Conservation (phyloP, 1,284 basidiomycete genomes). For the Moesziomyces globuligerus region DNA sequence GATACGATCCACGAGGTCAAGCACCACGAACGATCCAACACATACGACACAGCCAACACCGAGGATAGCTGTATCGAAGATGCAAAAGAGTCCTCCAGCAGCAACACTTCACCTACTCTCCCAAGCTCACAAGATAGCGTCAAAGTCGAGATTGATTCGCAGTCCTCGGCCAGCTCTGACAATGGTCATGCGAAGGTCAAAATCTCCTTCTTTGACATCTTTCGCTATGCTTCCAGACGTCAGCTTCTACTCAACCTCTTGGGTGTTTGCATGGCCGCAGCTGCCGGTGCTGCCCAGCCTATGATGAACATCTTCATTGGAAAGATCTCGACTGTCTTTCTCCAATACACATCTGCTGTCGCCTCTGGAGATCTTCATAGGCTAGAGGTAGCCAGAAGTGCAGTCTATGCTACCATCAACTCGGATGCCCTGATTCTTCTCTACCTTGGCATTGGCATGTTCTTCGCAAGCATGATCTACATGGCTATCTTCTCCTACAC, state of each 20-base stretch:
- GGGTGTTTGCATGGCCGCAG: neutral
- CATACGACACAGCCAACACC: neutral
- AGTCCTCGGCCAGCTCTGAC: neutral
- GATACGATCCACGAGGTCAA: neutral
- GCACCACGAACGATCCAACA: neutral
- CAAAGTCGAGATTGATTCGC: neutral
- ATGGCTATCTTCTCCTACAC: constrained; percentile 13
- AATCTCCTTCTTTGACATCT: constrained; percentile 2
- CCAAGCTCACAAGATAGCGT: neutral
- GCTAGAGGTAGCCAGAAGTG: neutral
- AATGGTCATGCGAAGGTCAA: constrained; percentile 1
- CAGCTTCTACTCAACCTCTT: constrained; percentile 8
- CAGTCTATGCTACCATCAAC: constrained; percentile 7
- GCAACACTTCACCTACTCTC: neutral
- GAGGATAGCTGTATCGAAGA: no score
- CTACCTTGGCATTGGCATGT: constrained; percentile 9
- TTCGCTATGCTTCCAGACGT: neutral
- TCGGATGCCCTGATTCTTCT: constrained; percentile 7
- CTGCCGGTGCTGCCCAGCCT: constrained; percentile 10
- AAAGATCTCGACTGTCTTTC: constrained; percentile 6
- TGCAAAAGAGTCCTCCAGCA: neutral
- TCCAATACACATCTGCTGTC: constrained; percentile 4
- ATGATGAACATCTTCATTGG: constrained; percentile 16
- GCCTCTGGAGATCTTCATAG: neutral
- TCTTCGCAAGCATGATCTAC: constrained; percentile 9